Percentiles rank a stretch among this genome's conserved stretches.
Conservation (phyloP, 1,284 basidiomycete species). For the Moniliella sp. region DNA sequence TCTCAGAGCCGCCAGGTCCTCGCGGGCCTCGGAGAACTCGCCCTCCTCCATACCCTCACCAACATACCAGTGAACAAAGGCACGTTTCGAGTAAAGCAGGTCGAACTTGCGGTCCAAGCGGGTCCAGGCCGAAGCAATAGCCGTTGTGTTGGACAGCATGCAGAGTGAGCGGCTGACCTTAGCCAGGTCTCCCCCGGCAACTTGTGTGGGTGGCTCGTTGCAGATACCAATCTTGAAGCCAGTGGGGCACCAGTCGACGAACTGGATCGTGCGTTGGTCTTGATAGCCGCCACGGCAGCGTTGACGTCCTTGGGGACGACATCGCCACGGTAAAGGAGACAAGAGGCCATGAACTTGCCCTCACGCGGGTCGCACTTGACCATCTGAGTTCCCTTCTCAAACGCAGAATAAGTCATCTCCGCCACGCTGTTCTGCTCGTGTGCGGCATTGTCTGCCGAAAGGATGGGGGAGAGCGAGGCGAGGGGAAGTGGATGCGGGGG, state of each 20-base stretch:
- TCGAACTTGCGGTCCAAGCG: constrained; percentile 98
- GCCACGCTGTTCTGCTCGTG: constrained; percentile 94
- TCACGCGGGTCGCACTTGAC: constrained; percentile 38
- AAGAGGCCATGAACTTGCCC: constrained; percentile 62
- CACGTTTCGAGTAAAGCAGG: constrained; percentile 45
- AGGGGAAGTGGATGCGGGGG: constrained; percentile 89
- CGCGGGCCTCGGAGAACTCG: constrained; percentile 89
- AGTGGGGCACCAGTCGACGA: constrained; percentile 91
- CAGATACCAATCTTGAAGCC: constrained; percentile 88
- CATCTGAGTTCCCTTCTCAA: constrained; percentile 95
- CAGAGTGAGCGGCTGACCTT: constrained; percentile 81
- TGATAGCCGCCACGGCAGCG: constrained; percentile 75
- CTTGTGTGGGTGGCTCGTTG: constrained; percentile 73
- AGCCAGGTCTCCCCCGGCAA: constrained; percentile 69
- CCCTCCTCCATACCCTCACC: constrained; percentile 98
- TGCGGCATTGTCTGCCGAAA: constrained; percentile 56
- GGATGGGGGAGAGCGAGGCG: constrained; percentile 79
- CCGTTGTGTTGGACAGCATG: constrained; percentile 87
- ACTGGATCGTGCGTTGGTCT: constrained; percentile 64
- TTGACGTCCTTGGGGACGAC: constrained; percentile 93
- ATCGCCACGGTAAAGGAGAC: constrained; percentile 53
- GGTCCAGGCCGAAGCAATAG: constrained; percentile 81
- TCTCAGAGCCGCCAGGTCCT: constrained; percentile 92
- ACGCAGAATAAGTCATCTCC: constrained; percentile 96
- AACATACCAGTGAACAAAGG: constrained; percentile 44